Base-by-base conservation (phyloP, 768 basidiomycete genomes). In the Tephrocybe sp. region DNA sequence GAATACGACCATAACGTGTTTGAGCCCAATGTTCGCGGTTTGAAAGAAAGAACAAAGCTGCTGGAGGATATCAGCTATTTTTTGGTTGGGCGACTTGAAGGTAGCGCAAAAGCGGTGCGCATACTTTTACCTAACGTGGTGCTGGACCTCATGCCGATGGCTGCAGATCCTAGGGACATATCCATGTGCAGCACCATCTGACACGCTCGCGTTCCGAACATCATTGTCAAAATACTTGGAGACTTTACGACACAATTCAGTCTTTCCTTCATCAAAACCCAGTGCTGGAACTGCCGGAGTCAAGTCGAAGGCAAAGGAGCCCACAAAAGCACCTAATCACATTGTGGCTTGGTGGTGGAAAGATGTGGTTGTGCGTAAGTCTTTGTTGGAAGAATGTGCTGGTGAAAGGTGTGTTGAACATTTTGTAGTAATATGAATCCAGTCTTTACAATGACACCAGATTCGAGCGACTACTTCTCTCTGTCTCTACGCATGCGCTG, bases 11-110 rank as follows among this genome's bases (percentile, higher is more conserved):
- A 74, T 47, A 62, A 74, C 46, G 54, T 80, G 9, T 79, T 81
- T 60, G 66, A 77, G 50, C 50, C 73, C 12, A 68, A 62, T 21
- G 59, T 61, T 37, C 73, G 72, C 36, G 76, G 79, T 13, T 60
- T 81, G 43, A 72, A 77, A 18, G 78, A 81, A 54, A 72, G 81
- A 19, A 71, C 63, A 10, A 78, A 72, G 53, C 63, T 67, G 3
- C 75, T 80, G 72, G 79, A 83, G 56, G 78, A 81, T 47, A 60
- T 80, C 21, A 60, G 64, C 16, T 74, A 75, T 57, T 82, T 80
- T 57, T 64, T 81, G 4, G 72, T 81, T 0, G 62, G 66, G 15
- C 70, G 67, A 40, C 61, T 80, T 7, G 74, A 78, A 50, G 67
- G 69, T 47, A 58, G 61, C 47, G 61, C 57, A 3, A 69, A 63